Base-by-base conservation (phyloP, 2,329 filamentous ascomycete genomes). In the Pseudogymnoascus sp. region DNA sequence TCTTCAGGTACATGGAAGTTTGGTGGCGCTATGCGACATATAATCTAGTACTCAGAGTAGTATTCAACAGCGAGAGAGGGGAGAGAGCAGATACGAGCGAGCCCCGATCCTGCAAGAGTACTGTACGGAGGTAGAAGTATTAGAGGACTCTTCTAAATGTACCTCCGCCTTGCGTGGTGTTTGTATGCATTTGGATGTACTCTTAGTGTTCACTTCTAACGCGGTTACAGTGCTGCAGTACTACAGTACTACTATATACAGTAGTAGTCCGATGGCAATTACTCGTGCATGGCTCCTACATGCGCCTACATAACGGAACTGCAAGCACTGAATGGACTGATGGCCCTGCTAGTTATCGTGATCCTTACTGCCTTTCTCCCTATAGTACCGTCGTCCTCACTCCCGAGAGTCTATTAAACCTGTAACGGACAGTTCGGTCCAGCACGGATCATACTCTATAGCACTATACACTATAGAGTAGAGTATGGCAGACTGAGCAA, bases 91-190 rank as follows among this genome's bases (percentile, higher is more conserved):
- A 52, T 52, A 52, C 45, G 45, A 52, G 45, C 9, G n/a, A n/a
- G n/a, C n/a, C n/a, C n/a, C 8, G 45, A 52, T 52, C 26, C 45
- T 52, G 45, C n/a, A 52, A 30, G 45, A 52, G 45, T 52, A 52
- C 45, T 2, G 30, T 26, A 26, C 5, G 39, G 39, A 45, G 39
- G 45, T 52, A 52, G 45, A 52, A 30, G 45, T 9, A 18, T 23
- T 52, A 52, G 45, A 30, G 45, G 23, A 52, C 4, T 18, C 23
- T 52, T 18, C 45, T 30, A 52, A 52, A 52, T 15, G 45, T 52
- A 52, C 45, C 1, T 52, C 26, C 10, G n/a, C 45, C 26, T 52
- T 52, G 23, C 45, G 23, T 30, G 26, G 45, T 26, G 26, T 52
- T 30, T 30, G 45, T 52, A 30, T 52, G 45, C 45, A 52, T 28